Conservation (phyloP, 345 rosid species). For the Aquilaria malaccensis region DNA sequence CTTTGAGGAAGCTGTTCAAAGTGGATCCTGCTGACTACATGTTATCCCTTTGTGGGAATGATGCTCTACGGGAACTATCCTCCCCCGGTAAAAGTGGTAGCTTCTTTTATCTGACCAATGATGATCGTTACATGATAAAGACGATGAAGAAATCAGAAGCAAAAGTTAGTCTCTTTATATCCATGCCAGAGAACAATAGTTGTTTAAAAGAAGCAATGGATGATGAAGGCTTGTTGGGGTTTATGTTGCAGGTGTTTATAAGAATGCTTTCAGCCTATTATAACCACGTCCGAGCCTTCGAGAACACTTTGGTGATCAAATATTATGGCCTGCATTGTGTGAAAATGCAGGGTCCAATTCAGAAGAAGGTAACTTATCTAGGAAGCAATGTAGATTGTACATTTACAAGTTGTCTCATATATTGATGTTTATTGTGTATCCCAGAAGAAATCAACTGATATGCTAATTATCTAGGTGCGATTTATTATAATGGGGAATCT, state of each 20-base stretch:
- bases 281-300: slow-evolving; percentile 77
- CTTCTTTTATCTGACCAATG: slow-evolving; percentile 83
- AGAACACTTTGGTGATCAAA: slow-evolving; percentile 69
- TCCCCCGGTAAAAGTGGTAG: slow-evolving; percentile 99
- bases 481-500: slow-evolving; percentile 95
- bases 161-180: slow-evolving; percentile 36
- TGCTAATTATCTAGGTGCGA: slow-evolving; percentile 49
- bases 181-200: no score
- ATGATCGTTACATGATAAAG: slow-evolving; percentile 93
- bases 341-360: slow-evolving; percentile 68
- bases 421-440: no score
- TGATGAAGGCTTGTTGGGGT: not conserved
- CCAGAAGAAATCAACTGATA: not conserved
- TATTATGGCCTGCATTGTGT: slow-evolving; percentile 90
- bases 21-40: slow-evolving; percentile 97
- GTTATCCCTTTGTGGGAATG: slow-evolving; percentile 86
- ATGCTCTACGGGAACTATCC: slow-evolving; percentile 90
- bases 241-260: slow-evolving; percentile 56
- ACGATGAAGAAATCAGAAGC: slow-evolving; percentile 88
- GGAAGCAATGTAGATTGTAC: no score
- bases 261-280: slow-evolving; percentile 95
- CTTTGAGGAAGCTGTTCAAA: slow-evolving; percentile 83
- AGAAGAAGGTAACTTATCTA: slow-evolving; percentile 54
- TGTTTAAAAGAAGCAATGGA: not conserved
- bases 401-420: not conserved